Evolutionary conservation across 768 basidiomycete genomes (phyloP).

Genomic region (Imleria badia): DNA sequence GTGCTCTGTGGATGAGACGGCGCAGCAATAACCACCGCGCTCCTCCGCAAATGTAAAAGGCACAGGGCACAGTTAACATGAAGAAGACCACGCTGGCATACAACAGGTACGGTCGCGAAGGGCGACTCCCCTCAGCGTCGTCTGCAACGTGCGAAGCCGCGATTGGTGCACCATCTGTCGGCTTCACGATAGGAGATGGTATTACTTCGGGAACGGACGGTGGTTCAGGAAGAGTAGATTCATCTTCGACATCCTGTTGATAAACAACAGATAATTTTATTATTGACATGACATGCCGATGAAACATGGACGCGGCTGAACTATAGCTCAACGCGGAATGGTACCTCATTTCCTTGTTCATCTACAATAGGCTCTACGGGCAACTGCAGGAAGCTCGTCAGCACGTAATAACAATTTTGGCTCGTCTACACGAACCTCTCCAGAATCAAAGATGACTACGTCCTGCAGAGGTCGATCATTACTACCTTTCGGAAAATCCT

Average conservation of each 20-base stretch:
- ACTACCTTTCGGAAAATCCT: slow-evolving; percentile 67
- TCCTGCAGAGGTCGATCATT: slow-evolving; percentile 76
- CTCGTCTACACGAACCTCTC: slow-evolving; percentile 64
- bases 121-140: slow-evolving; percentile 5
- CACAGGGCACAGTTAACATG: slow-evolving; percentile 45
- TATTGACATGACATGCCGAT: slow-evolving; percentile 48
- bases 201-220: slow-evolving; percentile 9
- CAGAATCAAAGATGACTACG: slow-evolving; percentile 78
- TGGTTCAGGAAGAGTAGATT: slow-evolving; percentile 14
- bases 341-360: slow-evolving; percentile 83
- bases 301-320: slow-evolving; percentile 36
- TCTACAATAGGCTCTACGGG: slow-evolving; percentile 53
- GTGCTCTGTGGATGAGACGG: slow-evolving; percentile 39
- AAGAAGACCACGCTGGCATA: slow-evolving; percentile 32
- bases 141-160: background rate
- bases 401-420: slow-evolving; percentile 12
- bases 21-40: slow-evolving; percentile 28
- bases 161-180: background rate
- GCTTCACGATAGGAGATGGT: slow-evolving; percentile 2
- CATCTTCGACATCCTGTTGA: slow-evolving; percentile 42
- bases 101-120: slow-evolving; percentile 11
- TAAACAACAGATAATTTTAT: slow-evolving; percentile 47
- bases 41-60: slow-evolving; percentile 51
- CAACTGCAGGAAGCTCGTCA: slow-evolving; percentile 39
- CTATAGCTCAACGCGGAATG: slow-evolving; percentile 91